A percentile compares a stretch with the other conserved stretches of the same genome.
Conservation (phyloP, 1,284 basidiomycete genomes). For the Erythrobasidium hasegawianum region DNA sequence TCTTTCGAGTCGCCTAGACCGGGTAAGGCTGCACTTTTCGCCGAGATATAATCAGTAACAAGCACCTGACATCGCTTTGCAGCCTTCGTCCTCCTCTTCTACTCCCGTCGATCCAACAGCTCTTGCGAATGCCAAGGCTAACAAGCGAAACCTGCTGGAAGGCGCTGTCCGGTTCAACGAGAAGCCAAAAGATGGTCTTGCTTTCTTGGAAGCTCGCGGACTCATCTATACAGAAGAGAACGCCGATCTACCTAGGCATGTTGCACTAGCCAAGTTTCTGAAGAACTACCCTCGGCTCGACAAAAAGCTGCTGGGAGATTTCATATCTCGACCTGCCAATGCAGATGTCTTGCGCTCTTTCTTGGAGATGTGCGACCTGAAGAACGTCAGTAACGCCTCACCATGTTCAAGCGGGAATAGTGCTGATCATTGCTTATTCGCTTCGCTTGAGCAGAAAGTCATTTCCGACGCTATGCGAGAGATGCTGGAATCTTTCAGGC, state of each 20-base stretch:
- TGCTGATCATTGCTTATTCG: too few relatives aligned
- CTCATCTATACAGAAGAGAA: slow-evolving; percentile 58
- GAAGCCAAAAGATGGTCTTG: slow-evolving; percentile 92
- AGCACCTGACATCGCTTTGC: too few relatives aligned
- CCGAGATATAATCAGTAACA: too few relatives aligned
- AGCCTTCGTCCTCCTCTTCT: not conserved
- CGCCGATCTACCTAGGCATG: slow-evolving; percentile 58
- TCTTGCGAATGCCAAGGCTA: slow-evolving; percentile 70
- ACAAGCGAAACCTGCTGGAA: slow-evolving; percentile 78
- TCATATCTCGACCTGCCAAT: slow-evolving; percentile 84
- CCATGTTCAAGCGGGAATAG: too few relatives aligned
- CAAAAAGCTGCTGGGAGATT: slow-evolving; percentile 92
- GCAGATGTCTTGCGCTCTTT: slow-evolving; percentile 80
- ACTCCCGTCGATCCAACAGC: slow-evolving; percentile 49
- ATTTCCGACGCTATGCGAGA: slow-evolving; percentile 94
- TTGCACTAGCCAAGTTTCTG: slow-evolving; percentile 71
- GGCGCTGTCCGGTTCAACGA: slow-evolving; percentile 85
- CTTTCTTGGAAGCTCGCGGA: slow-evolving; percentile 81
- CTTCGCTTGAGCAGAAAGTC: slow-evolving; percentile 63
- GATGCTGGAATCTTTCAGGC: slow-evolving; percentile 84
- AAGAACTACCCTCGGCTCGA: slow-evolving; percentile 82
- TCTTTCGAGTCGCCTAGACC: slow-evolving; percentile 73
- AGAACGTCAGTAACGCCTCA: slow-evolving; percentile 65
- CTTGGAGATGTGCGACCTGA: slow-evolving; percentile 84
- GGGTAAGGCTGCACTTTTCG: too few relatives aligned